Evolutionary conservation across 306 rosid species (phyloP).

Genomic region (Medicago arabica): DNA sequence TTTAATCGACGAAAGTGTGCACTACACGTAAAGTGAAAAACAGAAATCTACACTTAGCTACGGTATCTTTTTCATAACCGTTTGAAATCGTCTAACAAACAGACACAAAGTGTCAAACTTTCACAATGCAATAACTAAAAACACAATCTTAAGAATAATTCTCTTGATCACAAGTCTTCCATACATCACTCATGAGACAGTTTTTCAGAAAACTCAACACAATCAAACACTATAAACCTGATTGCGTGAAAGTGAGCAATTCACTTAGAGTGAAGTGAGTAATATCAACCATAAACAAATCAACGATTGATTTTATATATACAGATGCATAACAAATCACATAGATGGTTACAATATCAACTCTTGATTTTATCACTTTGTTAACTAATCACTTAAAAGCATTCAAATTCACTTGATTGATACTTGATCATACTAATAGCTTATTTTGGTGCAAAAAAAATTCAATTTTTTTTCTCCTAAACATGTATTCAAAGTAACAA

Average conservation of each 20-base stretch:
- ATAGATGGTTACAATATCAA: too few relatives aligned
- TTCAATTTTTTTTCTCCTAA: background rate
- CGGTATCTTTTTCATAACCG: background rate
- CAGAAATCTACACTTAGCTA: background rate
- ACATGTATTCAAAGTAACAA: conserved; percentile 3
- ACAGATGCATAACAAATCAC: too few relatives aligned
- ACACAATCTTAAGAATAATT: conserved; percentile 3
- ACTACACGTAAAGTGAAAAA: conserved; percentile 7
- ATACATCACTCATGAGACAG: conserved; percentile 1
- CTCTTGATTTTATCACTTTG: too few relatives aligned
- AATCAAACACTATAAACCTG: background rate
- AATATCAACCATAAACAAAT: too few relatives aligned
- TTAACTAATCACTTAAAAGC: too few relatives aligned
- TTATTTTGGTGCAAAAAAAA: background rate
- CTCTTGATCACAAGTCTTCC: conserved; percentile 21
- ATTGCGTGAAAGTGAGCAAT: too few relatives aligned
- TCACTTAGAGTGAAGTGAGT: too few relatives aligned
- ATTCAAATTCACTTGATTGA: background rate
- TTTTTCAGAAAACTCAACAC: conserved; percentile 8
- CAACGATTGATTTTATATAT: too few relatives aligned
- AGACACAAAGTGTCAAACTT: conserved; percentile 24
- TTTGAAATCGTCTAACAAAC: background rate
- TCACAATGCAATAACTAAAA: conserved; percentile 31
- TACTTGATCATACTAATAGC: background rate
- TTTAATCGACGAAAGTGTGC: background rate